These are phyloP conservation scores for Paradendryphiella salina DNA, from an alignment of 2,329 filamentous ascomycete genomes.

Conservation along the genomic window DNA sequence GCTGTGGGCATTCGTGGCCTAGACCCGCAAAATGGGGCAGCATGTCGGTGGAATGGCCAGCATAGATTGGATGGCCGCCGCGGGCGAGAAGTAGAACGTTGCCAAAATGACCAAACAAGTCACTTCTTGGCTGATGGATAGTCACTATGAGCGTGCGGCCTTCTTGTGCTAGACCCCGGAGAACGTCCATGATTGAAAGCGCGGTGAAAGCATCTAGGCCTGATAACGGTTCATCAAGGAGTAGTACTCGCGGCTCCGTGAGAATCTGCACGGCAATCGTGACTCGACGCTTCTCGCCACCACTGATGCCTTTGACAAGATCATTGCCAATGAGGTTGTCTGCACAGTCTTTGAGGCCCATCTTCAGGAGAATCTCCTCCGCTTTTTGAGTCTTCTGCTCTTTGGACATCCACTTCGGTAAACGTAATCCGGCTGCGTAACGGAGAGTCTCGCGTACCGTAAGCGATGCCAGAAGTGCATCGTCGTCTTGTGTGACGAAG, in stretches of 20 bases:
- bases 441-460: constrained; percentile 74
- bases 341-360: constrained; percentile 78
- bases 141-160: constrained; percentile 75
- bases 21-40: constrained; percentile 63
- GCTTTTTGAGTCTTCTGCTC: constrained; percentile 68
- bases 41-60: constrained; percentile 66
- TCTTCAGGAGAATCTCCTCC: constrained; percentile 71
- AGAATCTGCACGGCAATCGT: constrained; percentile 78
- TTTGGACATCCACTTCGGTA: constrained; percentile 71
- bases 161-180: constrained; percentile 70
- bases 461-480: constrained; percentile 71
- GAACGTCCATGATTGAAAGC: constrained; percentile 69
- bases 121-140: constrained; percentile 75
- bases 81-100: constrained; percentile 71
- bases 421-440: constrained; percentile 68
- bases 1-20: constrained; percentile 66
- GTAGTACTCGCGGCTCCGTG: constrained; percentile 71
- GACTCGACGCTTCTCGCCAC: constrained; percentile 76
- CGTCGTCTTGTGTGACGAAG: constrained; percentile 78
- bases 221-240: constrained; percentile 76
- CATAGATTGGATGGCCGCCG: constrained; percentile 69
- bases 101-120: constrained; percentile 71
- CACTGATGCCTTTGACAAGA: constrained; percentile 75
- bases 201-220: constrained; percentile 79
- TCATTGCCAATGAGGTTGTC: constrained; percentile 74